phyloP scores from a whole-genome alignment of 495 filamentous ascomycete genomes.

The Penicillium psychrofluorescens region DNA sequence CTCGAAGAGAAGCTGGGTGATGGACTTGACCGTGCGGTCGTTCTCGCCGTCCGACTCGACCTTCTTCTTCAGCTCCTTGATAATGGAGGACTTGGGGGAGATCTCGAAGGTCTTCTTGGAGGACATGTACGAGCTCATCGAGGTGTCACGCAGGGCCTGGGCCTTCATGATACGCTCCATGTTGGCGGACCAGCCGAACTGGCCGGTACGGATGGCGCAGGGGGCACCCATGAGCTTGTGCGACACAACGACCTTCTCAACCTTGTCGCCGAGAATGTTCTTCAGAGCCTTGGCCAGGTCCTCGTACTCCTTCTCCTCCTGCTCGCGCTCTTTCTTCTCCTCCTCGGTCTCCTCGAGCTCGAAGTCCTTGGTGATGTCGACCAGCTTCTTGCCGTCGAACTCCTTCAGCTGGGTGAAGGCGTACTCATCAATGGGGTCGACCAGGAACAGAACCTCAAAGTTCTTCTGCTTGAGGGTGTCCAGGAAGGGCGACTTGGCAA shows the following conservation, averaged over 20 bases:
- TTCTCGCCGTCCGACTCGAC: conserved; percentile 94
- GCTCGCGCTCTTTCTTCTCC: conserved; percentile 95
- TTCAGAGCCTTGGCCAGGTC: conserved; percentile 88
- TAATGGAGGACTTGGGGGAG: conserved; percentile 94
- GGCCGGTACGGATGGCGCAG: conserved; percentile 98
- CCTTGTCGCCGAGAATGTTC: conserved; percentile 98
- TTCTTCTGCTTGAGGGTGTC: conserved; percentile 98
- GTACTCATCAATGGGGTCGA: conserved; percentile 99
- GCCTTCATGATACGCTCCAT: conserved; percentile 99
- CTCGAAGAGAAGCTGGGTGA: conserved; percentile 96
- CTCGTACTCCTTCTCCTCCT: conserved; percentile 97
- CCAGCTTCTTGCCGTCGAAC: conserved; percentile 99
- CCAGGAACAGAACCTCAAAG: conserved; percentile 98
- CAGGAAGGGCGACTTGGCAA: conserved; percentile 96
- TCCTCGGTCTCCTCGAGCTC: conserved; percentile 99
- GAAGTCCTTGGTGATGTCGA: conserved; percentile 99
- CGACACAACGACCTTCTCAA: conserved; percentile 98
- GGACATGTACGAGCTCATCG: conserved; percentile 99
- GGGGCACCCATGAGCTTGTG: conserved; percentile 95
- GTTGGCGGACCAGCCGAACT: conserved; percentile 99
- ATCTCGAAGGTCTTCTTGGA: conserved; percentile 99
- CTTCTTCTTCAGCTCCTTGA: conserved; percentile 99
- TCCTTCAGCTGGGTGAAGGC: conserved; percentile 99
- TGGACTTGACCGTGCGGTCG: conserved; percentile 96
- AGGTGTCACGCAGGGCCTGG: conserved; percentile 98